These are phyloP conservation scores for Geosmithia flava DNA, from an alignment of 2,329 filamentous ascomycete genomes.

Conservation along the genomic window DNA sequence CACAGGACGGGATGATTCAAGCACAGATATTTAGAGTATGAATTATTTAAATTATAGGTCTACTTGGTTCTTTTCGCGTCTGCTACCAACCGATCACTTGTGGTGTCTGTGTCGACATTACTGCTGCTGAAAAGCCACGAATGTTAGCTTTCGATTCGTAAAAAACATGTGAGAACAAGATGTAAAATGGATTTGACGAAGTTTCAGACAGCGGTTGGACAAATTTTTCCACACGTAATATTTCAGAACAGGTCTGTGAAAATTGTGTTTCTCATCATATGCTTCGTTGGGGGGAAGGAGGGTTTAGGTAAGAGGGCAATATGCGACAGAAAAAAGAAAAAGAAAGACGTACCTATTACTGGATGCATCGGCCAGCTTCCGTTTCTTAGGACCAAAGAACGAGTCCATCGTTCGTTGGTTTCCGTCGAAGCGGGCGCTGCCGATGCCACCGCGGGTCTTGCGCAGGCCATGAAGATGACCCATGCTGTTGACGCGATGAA, in stretches of 20 bases:
- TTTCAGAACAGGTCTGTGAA: slow-evolving; percentile 83
- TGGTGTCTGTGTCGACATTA: background rate
- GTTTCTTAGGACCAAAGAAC: slow-evolving; percentile 45
- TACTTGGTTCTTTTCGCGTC: background rate
- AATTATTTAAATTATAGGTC: background rate
- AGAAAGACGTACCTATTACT: slow-evolving; percentile 23
- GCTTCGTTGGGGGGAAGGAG: slow-evolving; percentile 8
- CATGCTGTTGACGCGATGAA: slow-evolving; percentile 55
- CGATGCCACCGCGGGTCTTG: slow-evolving; percentile 72
- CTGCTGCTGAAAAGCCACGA: background rate
- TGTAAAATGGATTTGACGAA: background rate
- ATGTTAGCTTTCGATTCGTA: background rate
- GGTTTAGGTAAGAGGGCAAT: slow-evolving; percentile 2
- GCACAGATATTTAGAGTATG: slow-evolving; percentile 31
- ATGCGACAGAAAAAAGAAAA: slow-evolving; percentile 6
- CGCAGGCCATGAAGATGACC: slow-evolving; percentile 63
- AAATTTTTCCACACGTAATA: slow-evolving; percentile 54
- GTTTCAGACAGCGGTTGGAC: slow-evolving; percentile 76
- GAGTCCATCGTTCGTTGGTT: slow-evolving; percentile 64
- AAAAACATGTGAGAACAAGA: no score
- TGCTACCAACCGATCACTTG: background rate
- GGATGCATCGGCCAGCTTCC: slow-evolving; percentile 11
- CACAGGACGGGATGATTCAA: slow-evolving; percentile 39
- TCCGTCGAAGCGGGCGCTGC: slow-evolving; percentile 62
- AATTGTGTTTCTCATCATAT: slow-evolving; percentile 57